Evolutionary conservation across 352 stramenopile genomes (phyloP).

Genomic region (Phytophthora colocasiae): DNA sequence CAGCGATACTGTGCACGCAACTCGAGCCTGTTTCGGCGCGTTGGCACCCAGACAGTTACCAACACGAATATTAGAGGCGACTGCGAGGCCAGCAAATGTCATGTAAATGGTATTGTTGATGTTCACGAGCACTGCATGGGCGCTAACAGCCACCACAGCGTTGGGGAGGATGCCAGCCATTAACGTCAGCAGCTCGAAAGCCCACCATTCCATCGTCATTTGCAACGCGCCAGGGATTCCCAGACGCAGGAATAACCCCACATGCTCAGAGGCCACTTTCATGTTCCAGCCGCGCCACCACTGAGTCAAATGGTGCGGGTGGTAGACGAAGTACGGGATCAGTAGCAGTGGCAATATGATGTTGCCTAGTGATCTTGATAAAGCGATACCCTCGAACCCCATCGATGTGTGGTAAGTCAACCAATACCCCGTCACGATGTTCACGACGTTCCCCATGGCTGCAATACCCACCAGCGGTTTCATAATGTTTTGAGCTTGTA

Average conservation of each 20-base stretch:
- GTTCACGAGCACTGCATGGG: not conserved
- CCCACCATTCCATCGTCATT: constrained; percentile 2
- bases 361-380: constrained; percentile 1
- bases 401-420: constrained; percentile 1
- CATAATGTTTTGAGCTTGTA: constrained; percentile 2
- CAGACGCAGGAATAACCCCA: not conserved
- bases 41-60: not conserved
- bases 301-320: not conserved
- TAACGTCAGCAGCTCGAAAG: not conserved
- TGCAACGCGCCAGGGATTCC: not conserved
- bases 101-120: constrained; percentile 2
- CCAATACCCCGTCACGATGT: constrained; percentile 1
- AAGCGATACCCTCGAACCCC: not conserved
- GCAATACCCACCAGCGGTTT: not conserved
- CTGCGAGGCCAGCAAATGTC: not conserved
- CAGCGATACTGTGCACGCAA: not conserved
- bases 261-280: not conserved
- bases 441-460: not conserved
- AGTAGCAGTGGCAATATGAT: not conserved
- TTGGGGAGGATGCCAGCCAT: constrained; percentile 1
- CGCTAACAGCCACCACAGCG: not conserved
- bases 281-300: constrained; percentile 1
- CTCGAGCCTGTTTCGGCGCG: not conserved
- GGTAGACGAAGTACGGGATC: not conserved
- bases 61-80: not conserved